Evolutionary conservation across 176 grass and related monocot species (phyloP).

Genomic region (Musa troglodytarum): DNA sequence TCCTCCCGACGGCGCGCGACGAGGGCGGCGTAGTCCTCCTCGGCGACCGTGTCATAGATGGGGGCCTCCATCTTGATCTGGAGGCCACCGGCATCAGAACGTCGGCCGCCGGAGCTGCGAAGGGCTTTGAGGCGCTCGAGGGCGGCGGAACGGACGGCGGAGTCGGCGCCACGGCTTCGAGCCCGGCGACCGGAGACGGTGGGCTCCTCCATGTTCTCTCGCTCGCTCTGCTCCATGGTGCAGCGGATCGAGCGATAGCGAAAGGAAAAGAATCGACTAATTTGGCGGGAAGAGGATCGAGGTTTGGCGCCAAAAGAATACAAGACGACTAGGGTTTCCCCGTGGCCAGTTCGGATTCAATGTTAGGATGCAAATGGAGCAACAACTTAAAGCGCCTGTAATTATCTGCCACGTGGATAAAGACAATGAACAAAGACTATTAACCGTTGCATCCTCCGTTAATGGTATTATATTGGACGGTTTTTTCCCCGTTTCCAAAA

Average conservation of each 20-base stretch:
- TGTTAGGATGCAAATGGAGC: not conserved
- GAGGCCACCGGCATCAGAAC: constrained; percentile 19
- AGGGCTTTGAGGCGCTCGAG: constrained; percentile 62
- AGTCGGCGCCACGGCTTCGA: constrained; percentile 40
- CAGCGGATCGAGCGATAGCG: not conserved
- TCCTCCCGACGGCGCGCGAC: constrained; percentile 63
- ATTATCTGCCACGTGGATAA: not conserved
- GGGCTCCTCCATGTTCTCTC: not conserved
- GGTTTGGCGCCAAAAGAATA: constrained; percentile 7
- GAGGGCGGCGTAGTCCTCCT: constrained; percentile 76
- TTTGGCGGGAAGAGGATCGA: constrained; percentile 1
- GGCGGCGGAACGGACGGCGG: constrained; percentile 37
- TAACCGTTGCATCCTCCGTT: too few relatives aligned
- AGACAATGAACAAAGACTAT: too few relatives aligned
- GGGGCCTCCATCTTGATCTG: constrained; percentile 75
- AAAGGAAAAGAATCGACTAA: not conserved
- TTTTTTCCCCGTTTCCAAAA: too few relatives aligned
- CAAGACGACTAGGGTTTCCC: not conserved
- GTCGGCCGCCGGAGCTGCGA: constrained; percentile 21
- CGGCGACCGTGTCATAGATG: constrained; percentile 81
- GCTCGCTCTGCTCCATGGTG: too few relatives aligned
- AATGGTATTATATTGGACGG: too few relatives aligned
- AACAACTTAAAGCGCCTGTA: not conserved
- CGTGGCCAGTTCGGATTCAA: not conserved
- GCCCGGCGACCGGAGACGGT: constrained; percentile 44